phyloP scores from a whole-genome alignment of 2,329 filamentous ascomycete genomes.

The Alternaria sp. region DNA sequence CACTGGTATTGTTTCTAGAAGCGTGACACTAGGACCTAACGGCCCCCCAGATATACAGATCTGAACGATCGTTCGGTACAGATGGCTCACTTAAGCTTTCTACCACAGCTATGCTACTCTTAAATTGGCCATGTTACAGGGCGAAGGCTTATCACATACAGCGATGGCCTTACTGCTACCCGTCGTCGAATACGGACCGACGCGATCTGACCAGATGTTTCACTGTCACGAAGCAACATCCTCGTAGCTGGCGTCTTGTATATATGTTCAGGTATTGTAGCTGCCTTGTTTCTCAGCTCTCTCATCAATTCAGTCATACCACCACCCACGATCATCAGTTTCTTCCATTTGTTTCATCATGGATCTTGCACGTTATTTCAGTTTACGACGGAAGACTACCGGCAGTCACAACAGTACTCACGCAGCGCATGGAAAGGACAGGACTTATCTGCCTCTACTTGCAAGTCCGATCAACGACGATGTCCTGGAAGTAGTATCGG shows the following conservation, averaged over 20 bases:
- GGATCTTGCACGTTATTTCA: slow-evolving; percentile 29
- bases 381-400: slow-evolving; percentile 15
- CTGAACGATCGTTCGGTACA: not conserved
- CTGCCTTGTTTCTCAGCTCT: not conserved
- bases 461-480: slow-evolving; percentile 30
- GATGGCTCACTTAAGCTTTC: not conserved
- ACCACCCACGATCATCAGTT: not conserved
- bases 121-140: not conserved
- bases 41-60: not conserved
- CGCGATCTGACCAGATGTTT: slow-evolving; percentile 4
- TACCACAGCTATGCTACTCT: not conserved
- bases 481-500: slow-evolving; percentile 19
- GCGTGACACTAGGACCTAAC: not conserved
- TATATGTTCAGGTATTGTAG: not conserved
- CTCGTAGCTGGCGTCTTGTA: not conserved
- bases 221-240: not conserved
- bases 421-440: not conserved
- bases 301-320: not conserved
- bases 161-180: not conserved
- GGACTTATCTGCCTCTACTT: slow-evolving; percentile 23
- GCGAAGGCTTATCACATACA: not conserved
- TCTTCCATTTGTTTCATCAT: slow-evolving; percentile 9
- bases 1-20: not conserved
- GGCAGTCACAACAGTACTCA: not conserved
- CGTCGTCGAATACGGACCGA: not conserved